Evolutionary conservation across 2,329 filamentous ascomycete species (phyloP), one percentile per base, ranked within the genome.

Genomic region (Diaporthe citriasiana): DNA sequence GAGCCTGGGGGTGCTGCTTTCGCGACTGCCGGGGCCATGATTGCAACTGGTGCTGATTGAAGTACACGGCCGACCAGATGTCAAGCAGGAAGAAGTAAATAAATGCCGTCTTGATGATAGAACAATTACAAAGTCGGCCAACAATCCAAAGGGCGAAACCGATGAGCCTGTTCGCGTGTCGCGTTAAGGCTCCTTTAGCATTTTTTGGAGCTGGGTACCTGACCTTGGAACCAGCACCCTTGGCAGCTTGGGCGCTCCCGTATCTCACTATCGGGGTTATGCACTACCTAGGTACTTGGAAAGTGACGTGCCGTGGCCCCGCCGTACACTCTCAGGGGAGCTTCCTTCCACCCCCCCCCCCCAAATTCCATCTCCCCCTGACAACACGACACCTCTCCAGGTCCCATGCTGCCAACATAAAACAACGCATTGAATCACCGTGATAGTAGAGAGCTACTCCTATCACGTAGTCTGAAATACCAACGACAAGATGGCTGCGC

Each of bases 361-460:
- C 50, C 57, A 19, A n/a, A n/a, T n/a, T 12, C 22, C 4, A 35
- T 33, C 66, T 57, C 27, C 73, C 72, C 70, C 66, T 76, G 45
- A 70, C 59, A 55, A 45, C 56, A 72, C 33, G 27, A 53, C 47
- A 40, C n/a, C 47, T 66, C 47, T 27, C n/a, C n/a, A 15, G 33
- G 47, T 40, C 47, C 63, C 63, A 68, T 68, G 55, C 38, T 71
- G 70, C 60, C 42, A 65, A 57, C 68, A 38, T n/a, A 30, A 47
- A 47, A 59, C 57, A 71, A 33, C 63, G 19, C 56, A 71, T 73
- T 35, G 50, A 63, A 45, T 65, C 51, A 53, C 13, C 55, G 87
- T 90, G 94, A 89, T 97, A 98, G 97, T 98, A 93, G 97, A 98
- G 97, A 97, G 95, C 91, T 94, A 83, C 94, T 97, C 95, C 94